Percentiles rank a stretch among this genome's conserved stretches.
Conservation (phyloP, 352 stramenopile species). For the Thraustotheca clavata region DNA sequence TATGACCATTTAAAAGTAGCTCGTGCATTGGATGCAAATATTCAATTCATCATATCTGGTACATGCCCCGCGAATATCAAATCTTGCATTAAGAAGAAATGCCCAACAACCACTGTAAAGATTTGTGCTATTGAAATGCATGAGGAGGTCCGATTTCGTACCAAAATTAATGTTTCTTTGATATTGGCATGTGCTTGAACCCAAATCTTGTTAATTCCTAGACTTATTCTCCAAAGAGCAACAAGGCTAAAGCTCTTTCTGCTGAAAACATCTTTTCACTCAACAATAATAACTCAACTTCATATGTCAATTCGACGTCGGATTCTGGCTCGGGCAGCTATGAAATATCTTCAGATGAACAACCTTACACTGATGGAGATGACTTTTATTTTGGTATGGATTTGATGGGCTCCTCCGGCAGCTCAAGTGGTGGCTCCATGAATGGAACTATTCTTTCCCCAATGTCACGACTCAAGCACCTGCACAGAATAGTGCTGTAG, state of each 20-base stretch:
- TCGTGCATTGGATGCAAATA: background rate
- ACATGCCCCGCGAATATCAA: background rate
- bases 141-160: background rate
- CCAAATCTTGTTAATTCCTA: background rate
- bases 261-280: background rate
- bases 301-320: too few relatives aligned
- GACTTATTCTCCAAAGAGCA: background rate
- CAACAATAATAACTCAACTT: too few relatives aligned
- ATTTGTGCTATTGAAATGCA: background rate
- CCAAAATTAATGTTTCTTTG: background rate
- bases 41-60: background rate
- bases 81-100: background rate
- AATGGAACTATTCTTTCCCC: too few relatives aligned
- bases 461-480: too few relatives aligned
- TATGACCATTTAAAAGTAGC: background rate
- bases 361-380: too few relatives aligned
- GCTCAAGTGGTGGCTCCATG: too few relatives aligned
- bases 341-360: too few relatives aligned
- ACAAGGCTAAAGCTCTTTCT: background rate
- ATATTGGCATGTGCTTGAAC: background rate
- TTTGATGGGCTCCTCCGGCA: too few relatives aligned
- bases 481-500: too few relatives aligned
- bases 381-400: too few relatives aligned
- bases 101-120: background rate
- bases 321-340: too few relatives aligned